A percentile compares a stretch with the other conserved stretches of the same genome.
Evolutionary conservation across 345 rosid species (phyloP).

Genomic region (Erucastrum elatum): DNA sequence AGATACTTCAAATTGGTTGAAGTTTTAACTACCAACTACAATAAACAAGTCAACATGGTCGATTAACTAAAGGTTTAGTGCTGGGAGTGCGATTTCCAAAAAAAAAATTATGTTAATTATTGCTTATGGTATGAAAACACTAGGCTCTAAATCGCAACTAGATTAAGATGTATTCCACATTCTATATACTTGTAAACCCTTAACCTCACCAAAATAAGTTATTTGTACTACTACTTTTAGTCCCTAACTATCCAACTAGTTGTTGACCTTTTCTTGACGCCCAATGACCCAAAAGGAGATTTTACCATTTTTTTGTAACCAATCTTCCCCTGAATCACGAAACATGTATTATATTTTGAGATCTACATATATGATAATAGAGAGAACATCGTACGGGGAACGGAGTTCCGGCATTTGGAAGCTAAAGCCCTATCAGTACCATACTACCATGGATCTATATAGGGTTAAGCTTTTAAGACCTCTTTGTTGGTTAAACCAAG

Average conservation of each 20-base stretch:
- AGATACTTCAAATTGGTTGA: neutral
- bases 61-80: neutral
- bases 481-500: slow-evolving; percentile 14
- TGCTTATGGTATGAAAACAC: neutral
- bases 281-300: neutral
- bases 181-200: neutral
- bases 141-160: neutral
- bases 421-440: slow-evolving; percentile 24
- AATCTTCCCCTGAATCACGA: neutral
- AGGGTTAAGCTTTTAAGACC: slow-evolving; percentile 38
- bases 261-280: neutral
- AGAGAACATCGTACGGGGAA: slow-evolving; percentile 30
- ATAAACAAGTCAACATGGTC: neutral
- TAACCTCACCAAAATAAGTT: neutral
- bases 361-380: slow-evolving; percentile 4
- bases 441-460: slow-evolving; percentile 27
- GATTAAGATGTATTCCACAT: neutral
- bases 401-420: slow-evolving; percentile 43
- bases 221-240: neutral
- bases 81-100: neutral
- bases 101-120: neutral
- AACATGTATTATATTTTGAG: neutral
- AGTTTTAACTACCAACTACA: neutral
- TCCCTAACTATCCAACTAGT: neutral
- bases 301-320: neutral